Percentiles rank a stretch among this genome's conserved stretches.
phyloP scores from a whole-genome alignment of 2,329 filamentous ascomycete species.

The Fusarium virguliforme region DNA sequence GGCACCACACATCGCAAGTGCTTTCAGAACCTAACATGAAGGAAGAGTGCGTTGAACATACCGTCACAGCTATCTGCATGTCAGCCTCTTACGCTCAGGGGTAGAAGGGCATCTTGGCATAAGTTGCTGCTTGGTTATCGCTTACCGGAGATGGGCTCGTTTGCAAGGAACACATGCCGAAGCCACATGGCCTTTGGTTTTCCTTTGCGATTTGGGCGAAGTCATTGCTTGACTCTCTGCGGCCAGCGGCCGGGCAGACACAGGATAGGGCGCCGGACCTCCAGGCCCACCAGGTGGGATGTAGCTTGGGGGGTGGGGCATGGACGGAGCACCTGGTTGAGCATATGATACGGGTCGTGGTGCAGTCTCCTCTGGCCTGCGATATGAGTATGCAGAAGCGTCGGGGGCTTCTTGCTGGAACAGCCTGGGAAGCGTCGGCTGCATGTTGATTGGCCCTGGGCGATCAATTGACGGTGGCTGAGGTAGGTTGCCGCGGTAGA shows the following conservation, averaged over 20 bases:
- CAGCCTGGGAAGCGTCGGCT: conserved; percentile 48
- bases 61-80: conserved; percentile 70
- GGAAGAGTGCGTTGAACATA: conserved; percentile 62
- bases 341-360: conserved; percentile 49
- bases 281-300: conserved; percentile 40
- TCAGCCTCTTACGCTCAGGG: conserved; percentile 29
- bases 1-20: background rate
- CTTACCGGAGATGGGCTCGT: conserved; percentile 81
- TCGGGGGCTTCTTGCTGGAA: conserved; percentile 51
- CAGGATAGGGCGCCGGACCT: conserved; percentile 41
- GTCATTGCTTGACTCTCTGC: conserved; percentile 65
- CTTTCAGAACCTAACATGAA: conserved; percentile 6
- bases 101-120: background rate
- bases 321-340: conserved; percentile 39
- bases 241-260: conserved; percentile 55
- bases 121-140: conserved; percentile 46
- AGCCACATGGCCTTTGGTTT: conserved; percentile 85
- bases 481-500: conserved; percentile 61
- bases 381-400: conserved; percentile 49
- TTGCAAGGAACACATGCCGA: conserved; percentile 91
- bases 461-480: conserved; percentile 48
- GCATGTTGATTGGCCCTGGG: conserved; percentile 47
- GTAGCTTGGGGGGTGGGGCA: conserved; percentile 47
- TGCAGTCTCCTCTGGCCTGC: conserved; percentile 47
- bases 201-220: conserved; percentile 75